Conservation (phyloP, 1,284 basidiomycete species). For the Austroboletus niveus region DNA sequence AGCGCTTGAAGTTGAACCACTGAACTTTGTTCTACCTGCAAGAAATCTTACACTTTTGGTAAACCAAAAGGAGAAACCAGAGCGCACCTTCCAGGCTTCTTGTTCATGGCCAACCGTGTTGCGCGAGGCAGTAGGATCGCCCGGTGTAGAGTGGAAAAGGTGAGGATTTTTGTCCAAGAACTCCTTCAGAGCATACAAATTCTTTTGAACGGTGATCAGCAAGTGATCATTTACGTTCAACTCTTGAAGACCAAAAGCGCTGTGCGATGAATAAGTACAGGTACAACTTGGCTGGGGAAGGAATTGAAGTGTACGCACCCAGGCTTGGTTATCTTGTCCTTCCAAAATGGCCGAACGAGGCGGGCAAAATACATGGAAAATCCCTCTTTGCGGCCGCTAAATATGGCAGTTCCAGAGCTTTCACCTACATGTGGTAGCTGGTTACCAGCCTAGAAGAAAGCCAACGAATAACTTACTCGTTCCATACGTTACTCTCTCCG, state of each 20-base stretch:
- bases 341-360: slow-evolving; percentile 87
- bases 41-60: slow-evolving; percentile 10
- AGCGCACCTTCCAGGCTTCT: slow-evolving; percentile 77
- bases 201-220: slow-evolving; percentile 73
- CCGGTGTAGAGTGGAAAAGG: slow-evolving; percentile 73
- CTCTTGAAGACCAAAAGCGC: slow-evolving; percentile 46
- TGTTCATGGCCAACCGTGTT: slow-evolving; percentile 61
- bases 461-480: slow-evolving; percentile 47
- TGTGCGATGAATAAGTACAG: slow-evolving; percentile 20
- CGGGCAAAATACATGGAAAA: slow-evolving; percentile 86
- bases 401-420: slow-evolving; percentile 70
- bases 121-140: slow-evolving; percentile 55
- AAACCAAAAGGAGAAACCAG: not conserved
- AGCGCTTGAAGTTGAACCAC: slow-evolving; percentile 72
- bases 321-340: slow-evolving; percentile 65
- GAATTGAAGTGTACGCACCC: slow-evolving; percentile 41
- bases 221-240: slow-evolving; percentile 62
- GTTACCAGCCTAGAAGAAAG: slow-evolving; percentile 6
- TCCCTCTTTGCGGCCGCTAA: slow-evolving; percentile 89
- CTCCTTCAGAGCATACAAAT: slow-evolving; percentile 73
- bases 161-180: slow-evolving; percentile 79
- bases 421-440: slow-evolving; percentile 44
- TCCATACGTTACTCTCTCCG: slow-evolving; percentile 69
- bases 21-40: slow-evolving; percentile 77
- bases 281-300: not conserved